phyloP scores from a whole-genome alignment of 2,329 filamentous ascomycete species.

The Hymenoscyphus linearis region DNA sequence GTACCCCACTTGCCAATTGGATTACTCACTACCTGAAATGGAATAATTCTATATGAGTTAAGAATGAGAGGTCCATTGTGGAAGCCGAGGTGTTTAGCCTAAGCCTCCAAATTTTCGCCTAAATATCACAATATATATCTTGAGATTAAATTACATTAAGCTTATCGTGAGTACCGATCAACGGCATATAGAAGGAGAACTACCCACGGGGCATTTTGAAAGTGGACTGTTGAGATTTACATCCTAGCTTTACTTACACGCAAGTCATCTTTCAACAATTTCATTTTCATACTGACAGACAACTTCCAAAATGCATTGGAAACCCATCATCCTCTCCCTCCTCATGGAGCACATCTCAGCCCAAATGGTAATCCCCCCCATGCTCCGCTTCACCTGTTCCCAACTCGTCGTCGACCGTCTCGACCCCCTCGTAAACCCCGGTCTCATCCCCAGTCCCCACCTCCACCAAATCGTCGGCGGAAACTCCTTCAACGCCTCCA shows the following conservation, averaged over 20 bases:
- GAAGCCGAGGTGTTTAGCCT: neutral
- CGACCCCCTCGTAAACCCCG: constrained; percentile 16
- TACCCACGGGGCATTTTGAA: neutral
- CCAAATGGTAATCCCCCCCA: constrained; percentile 11
- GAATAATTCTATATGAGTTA: neutral
- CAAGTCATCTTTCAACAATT: neutral
- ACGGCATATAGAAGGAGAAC: constrained; percentile 12
- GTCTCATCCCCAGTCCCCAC: constrained; percentile 13
- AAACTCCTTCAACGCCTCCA: constrained; percentile 15
- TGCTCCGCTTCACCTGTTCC: constrained; percentile 17
- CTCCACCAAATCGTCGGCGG: constrained; percentile 18
- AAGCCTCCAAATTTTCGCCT: constrained; percentile 11
- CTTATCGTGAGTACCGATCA: constrained; percentile 5
- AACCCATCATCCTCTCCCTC: constrained; percentile 4
- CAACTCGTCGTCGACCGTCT: constrained; percentile 17
- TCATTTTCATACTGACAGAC: neutral
- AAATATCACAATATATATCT: constrained; percentile 15
- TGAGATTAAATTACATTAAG: constrained; percentile 12
- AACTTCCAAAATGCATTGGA: constrained; percentile 15
- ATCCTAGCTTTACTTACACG: no score
- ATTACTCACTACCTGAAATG: neutral
- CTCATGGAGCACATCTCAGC: constrained; percentile 8
- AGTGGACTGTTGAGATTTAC: neutral
- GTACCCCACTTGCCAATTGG: neutral
- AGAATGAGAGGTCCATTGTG: neutral